phyloP scores from a whole-genome alignment of 805 yeast species.

The Kuraishia borneana region DNA sequence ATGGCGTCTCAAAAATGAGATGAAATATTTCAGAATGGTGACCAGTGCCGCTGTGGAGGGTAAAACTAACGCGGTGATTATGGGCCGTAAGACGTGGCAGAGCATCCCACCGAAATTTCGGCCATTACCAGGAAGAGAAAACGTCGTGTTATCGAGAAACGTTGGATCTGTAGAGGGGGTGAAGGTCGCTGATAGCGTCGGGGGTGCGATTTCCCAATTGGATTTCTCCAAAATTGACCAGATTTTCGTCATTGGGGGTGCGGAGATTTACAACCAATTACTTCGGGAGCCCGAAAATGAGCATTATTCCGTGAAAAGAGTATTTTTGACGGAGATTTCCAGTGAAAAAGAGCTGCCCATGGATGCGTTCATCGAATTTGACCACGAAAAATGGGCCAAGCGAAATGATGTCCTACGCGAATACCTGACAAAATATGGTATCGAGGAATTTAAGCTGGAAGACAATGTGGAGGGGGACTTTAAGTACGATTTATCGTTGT shows the following conservation, averaged over 20 bases:
- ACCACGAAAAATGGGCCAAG: conserved; percentile 24
- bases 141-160: conserved; percentile 61
- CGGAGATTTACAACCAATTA: conserved; percentile 62
- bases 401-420: conserved; percentile 23
- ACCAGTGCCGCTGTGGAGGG: conserved; percentile 35
- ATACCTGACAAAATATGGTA: conserved; percentile 25
- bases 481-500: conserved; percentile 49
- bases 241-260: conserved; percentile 87
- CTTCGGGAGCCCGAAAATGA: conserved; percentile 8
- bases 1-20: conserved; percentile 78
- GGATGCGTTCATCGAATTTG: conserved; percentile 58
- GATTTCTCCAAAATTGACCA: conserved; percentile 29
- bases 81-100: conserved; percentile 97
- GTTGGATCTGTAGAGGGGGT: conserved; percentile 9
- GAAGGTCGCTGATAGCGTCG: conserved; percentile 27
- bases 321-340: conserved; percentile 61
- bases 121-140: conserved; percentile 68
- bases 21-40: conserved; percentile 71
- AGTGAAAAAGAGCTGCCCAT: conserved; percentile 29
- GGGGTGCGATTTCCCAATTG: conserved; percentile 27
- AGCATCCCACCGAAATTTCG: conserved; percentile 78
- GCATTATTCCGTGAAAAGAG: conserved; percentile 32
- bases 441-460: conserved; percentile 15
- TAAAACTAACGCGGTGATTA: conserved; percentile 64
- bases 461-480: conserved; percentile 28